phyloP scores from a whole-genome alignment of 2,329 filamentous ascomycete species.

The Dactylonectria estremocensis region DNA sequence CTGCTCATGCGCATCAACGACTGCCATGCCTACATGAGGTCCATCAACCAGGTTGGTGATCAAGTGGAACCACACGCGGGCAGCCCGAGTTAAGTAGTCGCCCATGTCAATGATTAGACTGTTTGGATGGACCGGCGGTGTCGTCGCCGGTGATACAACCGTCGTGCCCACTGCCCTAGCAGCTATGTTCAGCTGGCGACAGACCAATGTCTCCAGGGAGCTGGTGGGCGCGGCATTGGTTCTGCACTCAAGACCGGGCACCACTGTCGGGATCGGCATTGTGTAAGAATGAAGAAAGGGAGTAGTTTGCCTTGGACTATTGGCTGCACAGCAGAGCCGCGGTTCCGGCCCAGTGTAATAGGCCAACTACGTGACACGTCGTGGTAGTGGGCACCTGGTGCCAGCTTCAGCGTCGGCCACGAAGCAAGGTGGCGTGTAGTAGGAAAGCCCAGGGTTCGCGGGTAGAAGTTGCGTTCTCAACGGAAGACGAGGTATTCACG shows the following conservation, averaged over 20 bases:
- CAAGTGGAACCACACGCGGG: slow-evolving; percentile 52
- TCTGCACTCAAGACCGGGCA: slow-evolving; percentile 49
- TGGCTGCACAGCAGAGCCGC: slow-evolving; percentile 30
- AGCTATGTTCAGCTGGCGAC: slow-evolving; percentile 47
- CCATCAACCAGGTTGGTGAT: slow-evolving; percentile 52
- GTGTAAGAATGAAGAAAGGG: slow-evolving; percentile 12
- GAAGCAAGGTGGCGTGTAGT: too few relatives aligned
- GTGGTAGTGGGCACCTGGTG: slow-evolving; percentile 40
- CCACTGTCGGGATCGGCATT: slow-evolving; percentile 48
- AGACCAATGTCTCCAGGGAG: slow-evolving; percentile 48
- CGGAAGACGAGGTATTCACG: too few relatives aligned
- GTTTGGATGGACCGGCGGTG: slow-evolving; percentile 32
- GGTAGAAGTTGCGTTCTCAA: too few relatives aligned
- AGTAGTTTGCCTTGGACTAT: slow-evolving; percentile 36
- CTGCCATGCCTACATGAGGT: slow-evolving; percentile 51
- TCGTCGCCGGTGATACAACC: slow-evolving; percentile 24
- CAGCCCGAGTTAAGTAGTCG: slow-evolving; percentile 54
- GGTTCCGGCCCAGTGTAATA: slow-evolving; percentile 32
- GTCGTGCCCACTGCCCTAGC: slow-evolving; percentile 43
- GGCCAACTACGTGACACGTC: slow-evolving; percentile 46
- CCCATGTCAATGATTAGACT: slow-evolving; percentile 54
- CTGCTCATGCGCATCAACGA: slow-evolving; percentile 48
- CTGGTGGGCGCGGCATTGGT: slow-evolving; percentile 42
- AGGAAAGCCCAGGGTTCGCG: too few relatives aligned
- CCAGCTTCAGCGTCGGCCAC: slow-evolving; percentile 30